Evolutionary conservation across 805 yeast species (phyloP).

Genomic region (Kluyveromyces aestuarii): DNA sequence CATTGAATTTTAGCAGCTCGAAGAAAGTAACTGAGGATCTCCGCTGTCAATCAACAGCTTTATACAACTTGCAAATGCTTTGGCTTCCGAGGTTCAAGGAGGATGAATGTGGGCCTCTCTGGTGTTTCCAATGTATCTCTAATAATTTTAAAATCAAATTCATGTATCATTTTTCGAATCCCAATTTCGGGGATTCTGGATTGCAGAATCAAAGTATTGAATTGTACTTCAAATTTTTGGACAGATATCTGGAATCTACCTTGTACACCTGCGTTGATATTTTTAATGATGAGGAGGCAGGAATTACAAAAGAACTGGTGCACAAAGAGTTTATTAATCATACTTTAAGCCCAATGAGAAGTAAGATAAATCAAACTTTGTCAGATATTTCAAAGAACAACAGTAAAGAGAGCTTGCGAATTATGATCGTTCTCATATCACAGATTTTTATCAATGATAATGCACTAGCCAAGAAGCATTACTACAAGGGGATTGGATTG

Average conservation of each 20-base stretch:
- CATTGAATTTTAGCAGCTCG: slow-evolving; percentile 11
- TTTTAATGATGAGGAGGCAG: slow-evolving; percentile 29
- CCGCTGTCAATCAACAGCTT: slow-evolving; percentile 11
- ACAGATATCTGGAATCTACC: slow-evolving; percentile 36
- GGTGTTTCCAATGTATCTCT: slow-evolving; percentile 42
- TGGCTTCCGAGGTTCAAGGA: slow-evolving; percentile 7
- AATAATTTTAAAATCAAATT: slow-evolving; percentile 40
- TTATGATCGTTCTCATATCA: slow-evolving; percentile 27
- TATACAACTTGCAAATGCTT: slow-evolving; percentile 12
- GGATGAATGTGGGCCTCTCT: slow-evolving; percentile 9
- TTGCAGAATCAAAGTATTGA: slow-evolving; percentile 40
- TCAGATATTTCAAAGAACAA: slow-evolving; percentile 29
- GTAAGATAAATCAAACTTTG: slow-evolving; percentile 30
- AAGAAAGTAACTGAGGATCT: slow-evolving; percentile 9
- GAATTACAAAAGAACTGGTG: slow-evolving; percentile 21
- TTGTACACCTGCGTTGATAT: slow-evolving; percentile 33
- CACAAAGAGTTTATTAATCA: slow-evolving; percentile 33
- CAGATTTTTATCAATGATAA: slow-evolving; percentile 35
- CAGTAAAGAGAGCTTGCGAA: slow-evolving; percentile 33
- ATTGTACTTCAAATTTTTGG: slow-evolving; percentile 41
- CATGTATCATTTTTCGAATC: slow-evolving; percentile 43
- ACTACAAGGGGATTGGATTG: slow-evolving; percentile 33
- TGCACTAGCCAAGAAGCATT: slow-evolving; percentile 30
- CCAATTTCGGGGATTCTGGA: slow-evolving; percentile 18
- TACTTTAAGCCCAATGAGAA: slow-evolving; percentile 35